Conservation (phyloP, 73 alveolate species). For the Diophrys sp. region DNA sequence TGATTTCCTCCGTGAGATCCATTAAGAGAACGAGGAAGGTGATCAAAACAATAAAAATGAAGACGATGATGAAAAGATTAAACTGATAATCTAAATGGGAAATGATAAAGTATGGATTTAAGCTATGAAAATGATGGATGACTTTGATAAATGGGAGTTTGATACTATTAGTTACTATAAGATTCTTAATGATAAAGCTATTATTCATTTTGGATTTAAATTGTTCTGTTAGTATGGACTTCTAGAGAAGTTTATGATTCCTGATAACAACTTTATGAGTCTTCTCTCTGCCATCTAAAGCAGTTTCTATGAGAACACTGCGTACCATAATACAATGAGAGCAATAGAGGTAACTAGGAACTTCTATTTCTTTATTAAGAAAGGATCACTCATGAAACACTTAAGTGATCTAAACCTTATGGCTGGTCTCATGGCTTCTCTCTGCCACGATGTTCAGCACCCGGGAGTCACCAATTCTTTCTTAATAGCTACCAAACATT, state of each 20-base stretch:
- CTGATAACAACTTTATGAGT: slow-evolving; percentile 53
- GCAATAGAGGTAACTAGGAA: slow-evolving; percentile 63
- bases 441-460: slow-evolving; percentile 87
- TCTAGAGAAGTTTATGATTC: slow-evolving; percentile 58
- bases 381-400: slow-evolving; percentile 66
- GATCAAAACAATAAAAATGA: neutral
- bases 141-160: slow-evolving; percentile 72
- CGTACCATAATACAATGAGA: slow-evolving; percentile 59
- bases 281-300: slow-evolving; percentile 41
- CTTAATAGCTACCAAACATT: slow-evolving; percentile 71
- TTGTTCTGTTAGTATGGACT: slow-evolving; percentile 57
- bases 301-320: slow-evolving; percentile 45
- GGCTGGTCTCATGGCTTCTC: slow-evolving; percentile 70
- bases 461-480: slow-evolving; percentile 88
- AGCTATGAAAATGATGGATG: slow-evolving; percentile 63
- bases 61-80: neutral
- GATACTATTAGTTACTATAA: slow-evolving; percentile 58
- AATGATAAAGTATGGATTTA: slow-evolving; percentile 33
- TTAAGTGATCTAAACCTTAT: slow-evolving; percentile 59
- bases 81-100: too few relatives aligned
- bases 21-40: too few relatives aligned
- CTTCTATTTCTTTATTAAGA: slow-evolving; percentile 55
- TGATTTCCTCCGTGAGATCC: too few relatives aligned
- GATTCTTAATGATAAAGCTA: slow-evolving; percentile 38
- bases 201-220: slow-evolving; percentile 62